Percentiles rank a stretch among this genome's conserved stretches.
Evolutionary conservation across 2,329 filamentous ascomycete genomes (phyloP).

Genomic region (Coniochaeta hoffmannii): DNA sequence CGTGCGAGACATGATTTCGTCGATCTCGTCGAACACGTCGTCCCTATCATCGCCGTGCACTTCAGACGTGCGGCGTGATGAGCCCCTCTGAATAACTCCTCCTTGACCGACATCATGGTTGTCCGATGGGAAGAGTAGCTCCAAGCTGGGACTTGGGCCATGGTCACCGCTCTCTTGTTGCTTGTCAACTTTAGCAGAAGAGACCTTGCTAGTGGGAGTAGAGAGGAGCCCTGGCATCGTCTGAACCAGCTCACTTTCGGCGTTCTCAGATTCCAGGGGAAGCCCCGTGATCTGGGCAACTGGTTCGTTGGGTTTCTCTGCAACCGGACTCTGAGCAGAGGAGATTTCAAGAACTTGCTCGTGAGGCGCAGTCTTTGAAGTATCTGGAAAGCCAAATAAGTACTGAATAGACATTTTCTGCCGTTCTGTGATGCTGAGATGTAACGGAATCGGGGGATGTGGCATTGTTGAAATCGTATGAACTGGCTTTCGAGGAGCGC

Average conservation of each 20-base stretch:
- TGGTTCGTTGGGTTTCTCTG: too few relatives aligned
- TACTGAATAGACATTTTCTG: too few relatives aligned
- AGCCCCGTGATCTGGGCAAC: background rate
- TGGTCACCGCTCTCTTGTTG: background rate
- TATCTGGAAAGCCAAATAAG: too few relatives aligned
- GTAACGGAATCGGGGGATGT: too few relatives aligned
- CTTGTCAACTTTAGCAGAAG: background rate
- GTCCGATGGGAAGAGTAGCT: background rate
- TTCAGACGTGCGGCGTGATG: slow-evolving; percentile 6
- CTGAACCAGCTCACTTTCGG: background rate
- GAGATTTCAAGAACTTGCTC: too few relatives aligned
- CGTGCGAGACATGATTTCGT: slow-evolving; percentile 4
- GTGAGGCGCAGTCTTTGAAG: too few relatives aligned
- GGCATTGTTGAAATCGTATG: too few relatives aligned
- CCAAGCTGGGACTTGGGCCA: background rate
- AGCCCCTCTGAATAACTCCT: background rate
- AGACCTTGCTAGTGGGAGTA: background rate
- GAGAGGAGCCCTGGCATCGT: background rate
- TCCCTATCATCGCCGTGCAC: slow-evolving; percentile 6
- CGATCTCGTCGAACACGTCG: slow-evolving; percentile 8
- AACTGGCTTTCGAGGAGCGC: too few relatives aligned
- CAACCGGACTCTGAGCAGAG: background rate
- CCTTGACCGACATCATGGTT: background rate
- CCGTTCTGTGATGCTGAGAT: too few relatives aligned
- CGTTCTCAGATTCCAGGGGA: background rate